phyloP scores from a whole-genome alignment of 2,329 filamentous ascomycete genomes.

The Cercospora sp. region DNA sequence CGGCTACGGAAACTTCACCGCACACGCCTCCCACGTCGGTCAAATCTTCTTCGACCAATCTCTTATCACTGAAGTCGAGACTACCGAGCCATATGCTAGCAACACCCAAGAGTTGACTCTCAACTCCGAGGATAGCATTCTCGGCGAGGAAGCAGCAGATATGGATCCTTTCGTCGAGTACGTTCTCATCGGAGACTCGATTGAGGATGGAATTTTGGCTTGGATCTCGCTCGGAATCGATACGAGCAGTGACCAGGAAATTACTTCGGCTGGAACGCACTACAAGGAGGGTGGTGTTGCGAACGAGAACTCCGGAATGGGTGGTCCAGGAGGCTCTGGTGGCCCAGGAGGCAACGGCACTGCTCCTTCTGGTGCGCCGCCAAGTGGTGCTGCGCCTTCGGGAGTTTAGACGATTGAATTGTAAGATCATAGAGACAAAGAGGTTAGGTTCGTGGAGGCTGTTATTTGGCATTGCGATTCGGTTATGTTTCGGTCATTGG shows the following conservation, averaged over 20 bases:
- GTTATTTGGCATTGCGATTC: neutral
- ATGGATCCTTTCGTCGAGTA: constrained; percentile 62
- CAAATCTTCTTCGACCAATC: constrained; percentile 66
- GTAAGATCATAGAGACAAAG: neutral
- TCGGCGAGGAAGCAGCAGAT: constrained; percentile 49
- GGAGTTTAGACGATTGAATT: neutral
- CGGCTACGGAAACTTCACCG: constrained; percentile 31
- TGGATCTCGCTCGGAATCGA: constrained; percentile 58
- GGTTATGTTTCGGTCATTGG: neutral
- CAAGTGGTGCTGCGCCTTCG: neutral
- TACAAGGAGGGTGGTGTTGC: constrained; percentile 29
- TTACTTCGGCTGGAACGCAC: constrained; percentile 23
- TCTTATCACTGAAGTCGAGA: constrained; percentile 55
- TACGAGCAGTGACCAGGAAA: constrained; percentile 32
- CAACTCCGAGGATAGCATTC: constrained; percentile 54
- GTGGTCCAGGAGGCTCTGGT: constrained; percentile 12
- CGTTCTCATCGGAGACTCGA: constrained; percentile 55
- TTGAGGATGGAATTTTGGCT: constrained; percentile 54
- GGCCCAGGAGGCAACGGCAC: constrained; percentile 8
- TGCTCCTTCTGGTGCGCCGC: constrained; percentile 17
- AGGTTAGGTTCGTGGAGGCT: neutral
- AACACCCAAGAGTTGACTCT: constrained; percentile 48
- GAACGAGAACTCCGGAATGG: constrained; percentile 24
- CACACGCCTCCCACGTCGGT: constrained; percentile 58
- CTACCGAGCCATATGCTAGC: constrained; percentile 47